Evolutionary conservation across 2,329 filamentous ascomycete genomes (phyloP).

Genomic region (Venturia effusa): DNA sequence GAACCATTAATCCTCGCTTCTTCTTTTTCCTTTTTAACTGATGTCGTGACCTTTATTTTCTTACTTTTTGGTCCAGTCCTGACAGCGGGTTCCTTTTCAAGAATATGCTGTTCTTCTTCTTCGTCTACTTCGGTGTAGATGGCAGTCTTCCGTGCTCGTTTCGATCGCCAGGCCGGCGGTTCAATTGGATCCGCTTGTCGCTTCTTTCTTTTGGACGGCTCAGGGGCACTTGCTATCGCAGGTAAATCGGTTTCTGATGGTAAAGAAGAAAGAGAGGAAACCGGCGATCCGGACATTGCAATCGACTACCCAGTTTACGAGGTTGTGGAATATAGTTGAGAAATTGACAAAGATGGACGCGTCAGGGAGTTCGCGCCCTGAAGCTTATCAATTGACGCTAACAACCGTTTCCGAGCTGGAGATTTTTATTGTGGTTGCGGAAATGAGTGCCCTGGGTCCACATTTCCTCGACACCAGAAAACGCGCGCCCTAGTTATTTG

Average conservation of each 20-base stretch:
- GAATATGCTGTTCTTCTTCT: background rate
- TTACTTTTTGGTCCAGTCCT: background rate
- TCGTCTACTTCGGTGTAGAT: background rate
- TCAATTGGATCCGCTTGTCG: background rate
- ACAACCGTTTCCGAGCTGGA: background rate
- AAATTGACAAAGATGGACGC: background rate
- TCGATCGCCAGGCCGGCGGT: background rate
- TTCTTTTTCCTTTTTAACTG: slow-evolving; percentile 6
- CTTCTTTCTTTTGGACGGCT: background rate
- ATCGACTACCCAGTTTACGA: background rate
- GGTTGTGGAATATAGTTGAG: background rate
- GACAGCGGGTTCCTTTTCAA: background rate
- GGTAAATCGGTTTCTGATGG: background rate
- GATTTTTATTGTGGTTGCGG: too few species aligned
- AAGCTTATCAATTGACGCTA: background rate
- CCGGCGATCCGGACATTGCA: background rate
- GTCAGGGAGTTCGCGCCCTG: background rate
- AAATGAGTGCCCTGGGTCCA: too few species aligned
- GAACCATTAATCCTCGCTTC: background rate
- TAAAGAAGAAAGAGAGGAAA: background rate
- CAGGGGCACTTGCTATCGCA: background rate
- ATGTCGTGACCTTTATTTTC: background rate
- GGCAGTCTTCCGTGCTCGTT: background rate
- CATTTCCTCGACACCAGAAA: too few species aligned
- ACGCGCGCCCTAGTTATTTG: too few species aligned